These are phyloP conservation scores for Lenzites betulinus DNA, from an alignment of 768 basidiomycete genomes.

Conservation along the genomic window DNA sequence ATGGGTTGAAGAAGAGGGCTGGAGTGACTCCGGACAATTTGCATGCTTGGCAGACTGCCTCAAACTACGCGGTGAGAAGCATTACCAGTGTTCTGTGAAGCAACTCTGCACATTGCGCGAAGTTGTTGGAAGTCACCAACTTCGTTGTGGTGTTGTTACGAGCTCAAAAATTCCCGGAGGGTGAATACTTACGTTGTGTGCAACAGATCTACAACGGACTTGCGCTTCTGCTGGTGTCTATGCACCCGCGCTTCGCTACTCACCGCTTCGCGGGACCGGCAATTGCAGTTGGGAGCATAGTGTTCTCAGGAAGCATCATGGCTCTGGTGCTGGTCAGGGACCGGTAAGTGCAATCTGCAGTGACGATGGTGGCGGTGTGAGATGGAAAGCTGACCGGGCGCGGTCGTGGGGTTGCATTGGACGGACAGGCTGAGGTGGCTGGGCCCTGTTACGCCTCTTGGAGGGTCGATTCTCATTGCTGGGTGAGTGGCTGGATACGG, in stretches of 20 bases:
- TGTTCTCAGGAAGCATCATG: slow-evolving; percentile 70
- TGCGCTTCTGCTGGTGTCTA: slow-evolving; percentile 59
- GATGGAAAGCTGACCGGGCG: neutral
- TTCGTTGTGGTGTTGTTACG: neutral
- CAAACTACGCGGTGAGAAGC: slow-evolving; percentile 60
- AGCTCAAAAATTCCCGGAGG: neutral
- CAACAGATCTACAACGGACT: slow-evolving; percentile 69
- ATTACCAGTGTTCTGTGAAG: neutral
- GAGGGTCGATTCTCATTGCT: slow-evolving; percentile 63
- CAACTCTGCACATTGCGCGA: neutral
- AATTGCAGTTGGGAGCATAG: slow-evolving; percentile 52
- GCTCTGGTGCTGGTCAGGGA: slow-evolving; percentile 52
- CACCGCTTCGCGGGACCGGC: slow-evolving; percentile 72
- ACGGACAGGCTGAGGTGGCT: slow-evolving; percentile 46
- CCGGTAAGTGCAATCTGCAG: slow-evolving; percentile 33
- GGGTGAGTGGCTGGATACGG: slow-evolving; percentile 47
- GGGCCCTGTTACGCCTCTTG: slow-evolving; percentile 70
- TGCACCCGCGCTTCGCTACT: slow-evolving; percentile 58
- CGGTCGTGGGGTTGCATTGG: neutral
- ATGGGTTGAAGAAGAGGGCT: slow-evolving; percentile 51
- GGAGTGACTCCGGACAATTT: slow-evolving; percentile 54
- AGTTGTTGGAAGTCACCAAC: neutral
- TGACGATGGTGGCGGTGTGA: slow-evolving; percentile 4
- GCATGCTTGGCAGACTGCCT: slow-evolving; percentile 62
- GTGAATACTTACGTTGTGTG: neutral